Conservation (phyloP, 257 asterid genomes). For the Nicotiana benthamiana region DNA sequence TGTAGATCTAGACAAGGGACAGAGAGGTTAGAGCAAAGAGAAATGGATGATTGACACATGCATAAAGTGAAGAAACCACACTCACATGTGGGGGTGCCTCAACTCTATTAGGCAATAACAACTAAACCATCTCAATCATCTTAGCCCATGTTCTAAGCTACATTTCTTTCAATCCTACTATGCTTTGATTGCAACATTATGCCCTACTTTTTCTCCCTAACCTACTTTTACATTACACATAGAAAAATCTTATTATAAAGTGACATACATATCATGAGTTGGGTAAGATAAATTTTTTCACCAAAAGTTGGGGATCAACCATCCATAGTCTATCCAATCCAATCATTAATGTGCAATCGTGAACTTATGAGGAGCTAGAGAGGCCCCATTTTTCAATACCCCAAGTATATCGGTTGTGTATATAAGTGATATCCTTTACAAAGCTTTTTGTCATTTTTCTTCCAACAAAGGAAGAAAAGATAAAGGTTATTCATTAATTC, state of each 20-base stretch:
- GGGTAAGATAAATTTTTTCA: slow-evolving; percentile 1
- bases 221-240: neutral
- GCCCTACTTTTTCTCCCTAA: slow-evolving; percentile 5
- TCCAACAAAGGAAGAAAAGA: neutral
- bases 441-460: neutral
- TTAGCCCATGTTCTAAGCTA: slow-evolving; percentile 18
- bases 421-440: neutral
- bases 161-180: neutral
- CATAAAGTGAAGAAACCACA: slow-evolving; percentile 23
- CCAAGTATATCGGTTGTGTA: neutral
- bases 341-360: neutral
- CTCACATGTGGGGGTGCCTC: slow-evolving; percentile 16
- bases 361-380: neutral
- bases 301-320: slow-evolving; percentile 3
- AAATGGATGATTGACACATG: slow-evolving; percentile 26
- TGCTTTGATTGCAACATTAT: slow-evolving; percentile 17
- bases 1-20: neutral
- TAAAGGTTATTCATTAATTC: neutral
- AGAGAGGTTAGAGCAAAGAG: slow-evolving; percentile 2
- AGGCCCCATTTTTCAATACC: neutral
- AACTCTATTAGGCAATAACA: slow-evolving; percentile 23
- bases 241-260: slow-evolving; percentile 8
- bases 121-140: slow-evolving; percentile 32
- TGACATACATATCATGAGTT: slow-evolving; percentile 10
- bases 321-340: neutral